Evolutionary conservation across 1,139 yeast genomes (phyloP).

Genomic region (Debaryomyces subglobosus): DNA sequence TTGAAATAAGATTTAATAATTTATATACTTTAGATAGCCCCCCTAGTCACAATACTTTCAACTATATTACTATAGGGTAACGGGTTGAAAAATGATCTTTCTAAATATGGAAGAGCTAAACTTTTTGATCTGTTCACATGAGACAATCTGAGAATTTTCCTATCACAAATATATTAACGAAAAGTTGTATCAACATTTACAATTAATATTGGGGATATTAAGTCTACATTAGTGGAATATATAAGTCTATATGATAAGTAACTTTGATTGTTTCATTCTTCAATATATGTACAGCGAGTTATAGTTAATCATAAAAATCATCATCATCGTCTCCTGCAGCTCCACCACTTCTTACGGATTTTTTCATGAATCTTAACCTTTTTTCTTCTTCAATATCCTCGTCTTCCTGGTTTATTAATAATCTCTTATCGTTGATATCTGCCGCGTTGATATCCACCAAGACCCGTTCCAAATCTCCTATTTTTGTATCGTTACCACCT

Average conservation of each 20-base stretch:
- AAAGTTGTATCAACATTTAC: background rate
- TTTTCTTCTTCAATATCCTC: slow-evolving; percentile 47
- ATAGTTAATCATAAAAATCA: slow-evolving; percentile 45
- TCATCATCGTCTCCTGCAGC: slow-evolving; percentile 32
- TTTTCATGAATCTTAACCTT: slow-evolving; percentile 56
- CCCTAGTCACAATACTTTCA: background rate
- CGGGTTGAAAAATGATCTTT: background rate
- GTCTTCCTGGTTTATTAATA: slow-evolving; percentile 64
- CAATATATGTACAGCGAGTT: background rate
- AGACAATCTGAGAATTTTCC: slow-evolving; percentile 1
- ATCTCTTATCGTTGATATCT: slow-evolving; percentile 63
- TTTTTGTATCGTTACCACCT: slow-evolving; percentile 78
- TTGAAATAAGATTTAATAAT: background rate
- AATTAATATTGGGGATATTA: background rate
- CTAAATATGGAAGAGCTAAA: background rate
- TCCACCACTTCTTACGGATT: slow-evolving; percentile 46
- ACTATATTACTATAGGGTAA: background rate
- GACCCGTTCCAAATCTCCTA: slow-evolving; percentile 70
- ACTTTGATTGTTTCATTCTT: background rate
- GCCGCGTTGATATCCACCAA: slow-evolving; percentile 70
- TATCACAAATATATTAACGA: background rate
- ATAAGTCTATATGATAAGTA: background rate
- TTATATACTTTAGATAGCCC: background rate
- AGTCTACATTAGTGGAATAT: background rate
- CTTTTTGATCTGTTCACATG: slow-evolving; percentile 7